These are phyloP conservation scores for Yamadazyma dushanensis DNA, from an alignment of 1,139 yeast species.

Conservation along the genomic window DNA sequence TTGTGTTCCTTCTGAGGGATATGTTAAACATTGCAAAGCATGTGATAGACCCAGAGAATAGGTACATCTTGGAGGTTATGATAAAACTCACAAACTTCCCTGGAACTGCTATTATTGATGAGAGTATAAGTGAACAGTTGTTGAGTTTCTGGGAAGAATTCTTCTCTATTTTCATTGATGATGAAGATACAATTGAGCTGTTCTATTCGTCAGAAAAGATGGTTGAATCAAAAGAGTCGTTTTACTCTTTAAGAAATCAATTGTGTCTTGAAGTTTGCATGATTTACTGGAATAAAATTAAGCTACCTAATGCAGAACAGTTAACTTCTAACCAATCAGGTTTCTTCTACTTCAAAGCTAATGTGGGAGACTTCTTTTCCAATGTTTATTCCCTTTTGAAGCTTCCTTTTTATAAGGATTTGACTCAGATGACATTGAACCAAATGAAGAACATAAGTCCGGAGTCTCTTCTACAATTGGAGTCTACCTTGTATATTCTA, in stretches of 20 bases:
- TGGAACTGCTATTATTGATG: constrained; percentile 65
- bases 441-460: constrained; percentile 15
- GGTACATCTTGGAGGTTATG: constrained; percentile 48
- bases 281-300: constrained; percentile 65
- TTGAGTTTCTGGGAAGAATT: constrained; percentile 80
- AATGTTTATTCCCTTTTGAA: constrained; percentile 66
- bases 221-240: constrained; percentile 15
- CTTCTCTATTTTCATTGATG: constrained; percentile 62
- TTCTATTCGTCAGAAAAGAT: constrained; percentile 18
- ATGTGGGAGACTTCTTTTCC: constrained; percentile 75
- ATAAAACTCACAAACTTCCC: constrained; percentile 60
- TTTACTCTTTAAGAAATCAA: constrained; percentile 30
- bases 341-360: constrained; percentile 66
- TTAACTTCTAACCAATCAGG: constrained; percentile 35
- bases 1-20: constrained; percentile 53
- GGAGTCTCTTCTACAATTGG: constrained; percentile 42
- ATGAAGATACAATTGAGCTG: constrained; percentile 42
- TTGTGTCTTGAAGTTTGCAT: constrained; percentile 48
- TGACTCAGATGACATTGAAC: constrained; percentile 43
- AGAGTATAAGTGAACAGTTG: constrained; percentile 63
- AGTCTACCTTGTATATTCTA: constrained; percentile 67
- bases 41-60: constrained; percentile 38
- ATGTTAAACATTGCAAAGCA: constrained; percentile 49
- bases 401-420: constrained; percentile 49
- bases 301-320: constrained; percentile 18